Percentiles rank a stretch among this genome's conserved stretches.
Conservation (phyloP, 176 grass and related monocot species). For the Cenchrus americanus region DNA sequence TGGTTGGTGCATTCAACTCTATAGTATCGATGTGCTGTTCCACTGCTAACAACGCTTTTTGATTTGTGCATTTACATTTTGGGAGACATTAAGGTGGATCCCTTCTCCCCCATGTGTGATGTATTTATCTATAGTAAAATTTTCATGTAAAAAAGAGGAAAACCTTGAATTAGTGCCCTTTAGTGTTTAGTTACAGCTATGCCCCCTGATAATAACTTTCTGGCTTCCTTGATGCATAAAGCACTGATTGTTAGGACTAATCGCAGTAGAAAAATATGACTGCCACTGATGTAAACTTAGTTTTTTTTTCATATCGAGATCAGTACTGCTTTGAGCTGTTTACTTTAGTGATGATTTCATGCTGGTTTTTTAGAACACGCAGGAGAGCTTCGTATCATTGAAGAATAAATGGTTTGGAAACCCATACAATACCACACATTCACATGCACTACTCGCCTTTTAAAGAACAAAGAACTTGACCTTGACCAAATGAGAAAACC, state of each 20-base stretch:
- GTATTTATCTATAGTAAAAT: neutral
- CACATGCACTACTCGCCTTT: too few relatives aligned
- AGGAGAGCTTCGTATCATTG: too few relatives aligned
- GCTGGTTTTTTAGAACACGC: neutral
- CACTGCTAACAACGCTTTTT: neutral
- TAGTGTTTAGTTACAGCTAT: neutral
- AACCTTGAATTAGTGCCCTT: neutral
- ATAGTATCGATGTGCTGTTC: neutral
- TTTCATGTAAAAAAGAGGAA: neutral
- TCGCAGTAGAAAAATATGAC: slow-evolving; percentile 4
- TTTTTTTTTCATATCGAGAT: neutral
- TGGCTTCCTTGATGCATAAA: neutral
- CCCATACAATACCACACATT: too few relatives aligned
- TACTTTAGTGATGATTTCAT: slow-evolving; percentile 3
- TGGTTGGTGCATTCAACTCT: too few relatives aligned
- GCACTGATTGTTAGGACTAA: neutral
- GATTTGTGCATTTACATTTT: slow-evolving; percentile 11
- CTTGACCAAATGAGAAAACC: too few relatives aligned
- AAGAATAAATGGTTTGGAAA: too few relatives aligned
- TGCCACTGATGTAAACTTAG: neutral
- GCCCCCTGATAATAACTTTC: neutral
- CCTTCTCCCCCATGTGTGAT: neutral
- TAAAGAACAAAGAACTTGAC: too few relatives aligned
- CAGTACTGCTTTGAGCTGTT: neutral
- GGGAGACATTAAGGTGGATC: neutral